Percentiles rank a stretch among this genome's conserved stretches.
Evolutionary conservation across 148 eudicot genomes (phyloP).

Genomic region (Vaccinium macrocarpon): DNA sequence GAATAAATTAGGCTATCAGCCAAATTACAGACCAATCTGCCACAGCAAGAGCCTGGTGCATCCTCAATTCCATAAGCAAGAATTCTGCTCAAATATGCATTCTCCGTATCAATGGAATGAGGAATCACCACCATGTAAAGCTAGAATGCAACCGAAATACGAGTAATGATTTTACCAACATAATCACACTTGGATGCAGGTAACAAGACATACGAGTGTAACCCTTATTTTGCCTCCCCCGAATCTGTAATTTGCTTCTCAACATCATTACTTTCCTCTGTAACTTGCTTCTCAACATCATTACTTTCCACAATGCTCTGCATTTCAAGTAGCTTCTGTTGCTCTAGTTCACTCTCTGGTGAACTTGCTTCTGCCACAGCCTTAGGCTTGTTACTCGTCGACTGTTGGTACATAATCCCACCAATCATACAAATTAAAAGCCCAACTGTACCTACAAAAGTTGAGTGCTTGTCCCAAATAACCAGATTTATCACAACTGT

Average conservation of each 20-base stretch:
- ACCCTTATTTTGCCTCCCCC: constrained; percentile 38
- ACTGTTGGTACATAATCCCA: constrained; percentile 84
- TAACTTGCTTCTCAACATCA: constrained; percentile 25
- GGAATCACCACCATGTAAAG: background rate
- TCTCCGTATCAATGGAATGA: background rate
- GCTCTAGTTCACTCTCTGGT: constrained; percentile 55
- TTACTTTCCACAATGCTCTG: constrained; percentile 38
- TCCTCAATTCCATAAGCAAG: background rate
- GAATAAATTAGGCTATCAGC: background rate
- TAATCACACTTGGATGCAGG: background rate
- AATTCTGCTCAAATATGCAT: background rate
- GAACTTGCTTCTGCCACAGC: constrained; percentile 38
- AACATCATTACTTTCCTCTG: constrained; percentile 30
- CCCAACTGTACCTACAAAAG: constrained; percentile 80
- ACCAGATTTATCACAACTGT: constrained; percentile 85
- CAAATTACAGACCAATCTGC: background rate
- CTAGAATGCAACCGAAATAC: background rate
- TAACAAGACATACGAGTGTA: background rate
- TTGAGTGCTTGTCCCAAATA: constrained; percentile 92
- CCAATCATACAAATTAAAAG: constrained; percentile 94
- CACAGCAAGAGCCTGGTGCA: background rate
- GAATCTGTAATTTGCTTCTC: constrained; percentile 30
- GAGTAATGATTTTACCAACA: background rate
- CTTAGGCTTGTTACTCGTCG: constrained; percentile 60
- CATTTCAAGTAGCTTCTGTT: constrained; percentile 76